phyloP scores from a whole-genome alignment of 805 yeast species.

The Candida nitratophila region DNA sequence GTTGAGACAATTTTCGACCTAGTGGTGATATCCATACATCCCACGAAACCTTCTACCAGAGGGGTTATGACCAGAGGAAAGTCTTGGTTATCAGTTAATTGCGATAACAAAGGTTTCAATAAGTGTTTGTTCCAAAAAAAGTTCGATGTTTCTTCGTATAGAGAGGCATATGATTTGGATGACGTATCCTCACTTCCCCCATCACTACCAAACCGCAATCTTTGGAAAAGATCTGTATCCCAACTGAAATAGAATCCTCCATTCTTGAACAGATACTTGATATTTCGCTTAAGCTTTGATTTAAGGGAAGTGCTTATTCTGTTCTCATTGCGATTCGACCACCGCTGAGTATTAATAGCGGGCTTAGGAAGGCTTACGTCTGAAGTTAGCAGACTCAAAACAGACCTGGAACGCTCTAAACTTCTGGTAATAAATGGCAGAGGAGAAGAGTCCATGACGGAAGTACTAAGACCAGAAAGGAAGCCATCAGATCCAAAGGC shows the following conservation, averaged over 20 bases:
- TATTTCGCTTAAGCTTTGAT: conserved; percentile 8
- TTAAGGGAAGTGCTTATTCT: conserved; percentile 6
- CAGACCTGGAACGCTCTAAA: background rate
- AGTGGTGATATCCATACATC: conserved; percentile 4
- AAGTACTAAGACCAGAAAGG: no score
- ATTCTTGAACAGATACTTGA: conserved; percentile 9
- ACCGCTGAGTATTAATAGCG: no score
- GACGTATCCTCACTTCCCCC: background rate
- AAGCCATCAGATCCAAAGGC: no score
- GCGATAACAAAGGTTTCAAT: background rate
- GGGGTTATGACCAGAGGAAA: conserved; percentile 4
- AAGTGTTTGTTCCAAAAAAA: conserved; percentile 16
- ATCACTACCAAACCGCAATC: background rate
- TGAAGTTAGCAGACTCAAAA: background rate
- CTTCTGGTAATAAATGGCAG: no score
- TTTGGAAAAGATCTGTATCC: conserved; percentile 8
- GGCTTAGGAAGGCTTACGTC: background rate
- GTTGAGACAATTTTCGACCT: no score
- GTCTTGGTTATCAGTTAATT: background rate
- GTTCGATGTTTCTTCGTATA: conserved; percentile 4
- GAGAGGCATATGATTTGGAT: background rate
- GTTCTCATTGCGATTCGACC: no score
- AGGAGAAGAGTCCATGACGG: no score
- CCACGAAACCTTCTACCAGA: conserved; percentile 16
- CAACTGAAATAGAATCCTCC: conserved; percentile 18